Evolutionary conservation across 1,284 basidiomycete species (phyloP), one percentile per base, ranked within the genome.

Genomic region (Puccinia horiana): DNA sequence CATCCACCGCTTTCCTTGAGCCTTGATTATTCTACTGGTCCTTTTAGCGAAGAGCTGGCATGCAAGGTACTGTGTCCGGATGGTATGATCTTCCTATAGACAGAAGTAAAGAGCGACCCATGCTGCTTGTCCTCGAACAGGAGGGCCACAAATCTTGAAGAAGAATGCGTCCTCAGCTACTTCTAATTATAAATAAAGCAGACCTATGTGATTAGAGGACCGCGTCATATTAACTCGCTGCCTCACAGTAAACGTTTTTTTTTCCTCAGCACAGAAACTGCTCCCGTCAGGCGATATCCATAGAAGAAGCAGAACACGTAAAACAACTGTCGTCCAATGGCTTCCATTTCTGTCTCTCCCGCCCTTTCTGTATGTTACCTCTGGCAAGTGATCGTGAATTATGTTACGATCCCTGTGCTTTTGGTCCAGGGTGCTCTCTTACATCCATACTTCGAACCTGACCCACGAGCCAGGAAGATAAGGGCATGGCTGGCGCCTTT

Each of bases 391-490:
- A 9, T 70, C 18, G 37, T 63, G 29, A 78, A 78, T 42, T 67
- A 67, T 56, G 23, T 52, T 32, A 23, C 35, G 4, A 18, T 78
- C 8, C 76, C 76, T 44, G 65, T 78, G 1, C 65, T 70, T 14
- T 58, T 80, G 35, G 26, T 73, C n/a, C 78, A 80, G 56, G 78
- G 61, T 42, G 65, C 78, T 54, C 49, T 80, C 44, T 37, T 80
- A 14, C 78, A 80, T 73, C 78, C 78, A n/a, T 72, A 80, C 42
- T 80, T 56, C 56, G 78, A 70, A 42, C 40, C 65, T 42, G 40
- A 73, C 69, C 47, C 63, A 54, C 44, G 32, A 47, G 49, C 32
- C 49, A 44, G 69, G 42, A 80, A 37, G 47, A 29, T 73, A 23
- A 70, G 78, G 56, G 44, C 49, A 20, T 40, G 49, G 67, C 65